A percentile compares a stretch with the other conserved stretches of the same genome.
Conservation (phyloP, 352 stramenopile genomes). For the Aphanomyces invadans region DNA sequence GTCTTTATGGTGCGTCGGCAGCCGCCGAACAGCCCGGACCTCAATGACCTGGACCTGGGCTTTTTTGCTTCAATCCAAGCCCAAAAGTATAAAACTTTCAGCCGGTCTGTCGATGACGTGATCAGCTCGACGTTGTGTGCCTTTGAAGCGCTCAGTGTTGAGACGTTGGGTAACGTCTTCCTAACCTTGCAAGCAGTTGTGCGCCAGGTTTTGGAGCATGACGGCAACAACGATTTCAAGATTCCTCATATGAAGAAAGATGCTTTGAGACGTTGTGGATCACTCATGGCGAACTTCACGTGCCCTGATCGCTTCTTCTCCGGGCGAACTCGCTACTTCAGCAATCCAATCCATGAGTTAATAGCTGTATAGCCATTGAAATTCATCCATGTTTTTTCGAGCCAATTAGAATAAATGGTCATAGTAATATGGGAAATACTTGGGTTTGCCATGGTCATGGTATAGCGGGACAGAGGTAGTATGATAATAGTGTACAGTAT, state of each 20-base stretch:
- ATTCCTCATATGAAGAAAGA: neutral
- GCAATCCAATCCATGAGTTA: too few relatives aligned
- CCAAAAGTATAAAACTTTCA: constrained; percentile 6
- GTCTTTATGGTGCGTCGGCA: constrained; percentile 27
- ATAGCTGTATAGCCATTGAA: too few relatives aligned
- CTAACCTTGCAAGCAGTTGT: constrained; percentile 15
- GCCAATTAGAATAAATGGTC: too few relatives aligned
- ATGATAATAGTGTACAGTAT: too few relatives aligned
- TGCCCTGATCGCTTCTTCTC: too few relatives aligned
- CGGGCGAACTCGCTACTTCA: too few relatives aligned
- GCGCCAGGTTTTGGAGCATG: neutral
- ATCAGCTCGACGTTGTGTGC: constrained; percentile 6
- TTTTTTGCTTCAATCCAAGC: constrained; percentile 29
- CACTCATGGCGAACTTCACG: neutral
- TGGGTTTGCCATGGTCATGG: too few relatives aligned
- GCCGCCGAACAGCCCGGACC: constrained; percentile 28
- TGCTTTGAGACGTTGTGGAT: neutral
- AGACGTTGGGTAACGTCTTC: constrained; percentile 16
- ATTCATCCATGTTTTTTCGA: too few relatives aligned
- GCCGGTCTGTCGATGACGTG: neutral
- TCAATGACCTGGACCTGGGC: constrained; percentile 30
- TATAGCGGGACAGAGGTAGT: too few relatives aligned
- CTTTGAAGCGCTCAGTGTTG: neutral
- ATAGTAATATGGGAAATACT: too few relatives aligned
- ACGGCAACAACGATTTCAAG: constrained; percentile 20